Percentiles rank a stretch among this genome's conserved stretches.
Evolutionary conservation across 2,329 filamentous ascomycete species (phyloP).

Genomic region (Furcasterigmium furcatum): DNA sequence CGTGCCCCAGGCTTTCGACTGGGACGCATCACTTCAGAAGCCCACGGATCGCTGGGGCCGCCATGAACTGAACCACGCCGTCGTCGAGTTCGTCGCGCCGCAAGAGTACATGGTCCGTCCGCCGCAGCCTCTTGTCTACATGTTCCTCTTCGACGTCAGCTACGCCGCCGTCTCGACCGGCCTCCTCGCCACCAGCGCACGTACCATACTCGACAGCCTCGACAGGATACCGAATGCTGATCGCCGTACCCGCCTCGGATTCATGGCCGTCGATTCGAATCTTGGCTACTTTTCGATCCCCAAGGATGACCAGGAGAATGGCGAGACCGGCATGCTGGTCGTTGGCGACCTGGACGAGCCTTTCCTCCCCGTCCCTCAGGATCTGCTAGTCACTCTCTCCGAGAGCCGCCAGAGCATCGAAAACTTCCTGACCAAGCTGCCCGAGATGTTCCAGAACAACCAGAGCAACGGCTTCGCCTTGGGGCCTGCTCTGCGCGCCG

Average conservation of each 20-base stretch:
- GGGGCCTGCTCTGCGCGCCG: slow-evolving; percentile 88
- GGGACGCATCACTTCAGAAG: slow-evolving; percentile 91
- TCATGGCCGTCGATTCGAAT: slow-evolving; percentile 91
- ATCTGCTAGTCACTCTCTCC: slow-evolving; percentile 83
- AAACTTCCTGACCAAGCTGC: slow-evolving; percentile 83
- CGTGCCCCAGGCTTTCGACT: slow-evolving; percentile 98
- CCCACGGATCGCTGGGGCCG: slow-evolving; percentile 89
- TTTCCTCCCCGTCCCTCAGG: slow-evolving; percentile 89
- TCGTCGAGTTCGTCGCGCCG: slow-evolving; percentile 95
- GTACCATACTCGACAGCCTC: slow-evolving; percentile 91
- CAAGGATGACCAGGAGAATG: slow-evolving; percentile 79
- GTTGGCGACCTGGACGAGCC: slow-evolving; percentile 95
- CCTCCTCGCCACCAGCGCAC: slow-evolving; percentile 84
- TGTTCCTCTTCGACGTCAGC: slow-evolving; percentile 94
- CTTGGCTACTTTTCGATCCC: slow-evolving; percentile 96
- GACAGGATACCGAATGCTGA: slow-evolving; percentile 98
- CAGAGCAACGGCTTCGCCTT: slow-evolving; percentile 88
- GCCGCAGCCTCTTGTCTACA: slow-evolving; percentile 90
- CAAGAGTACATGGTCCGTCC: slow-evolving; percentile 99
- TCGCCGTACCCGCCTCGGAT: slow-evolving; percentile 85
- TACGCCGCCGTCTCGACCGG: slow-evolving; percentile 87
- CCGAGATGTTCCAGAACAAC: slow-evolving; percentile 95
- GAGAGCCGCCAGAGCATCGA: slow-evolving; percentile 92
- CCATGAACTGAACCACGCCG: slow-evolving; percentile 90
- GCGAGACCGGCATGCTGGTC: slow-evolving; percentile 86